phyloP scores from a whole-genome alignment of 140 eudicot genomes.

The Erigeron philadelphicus region DNA sequence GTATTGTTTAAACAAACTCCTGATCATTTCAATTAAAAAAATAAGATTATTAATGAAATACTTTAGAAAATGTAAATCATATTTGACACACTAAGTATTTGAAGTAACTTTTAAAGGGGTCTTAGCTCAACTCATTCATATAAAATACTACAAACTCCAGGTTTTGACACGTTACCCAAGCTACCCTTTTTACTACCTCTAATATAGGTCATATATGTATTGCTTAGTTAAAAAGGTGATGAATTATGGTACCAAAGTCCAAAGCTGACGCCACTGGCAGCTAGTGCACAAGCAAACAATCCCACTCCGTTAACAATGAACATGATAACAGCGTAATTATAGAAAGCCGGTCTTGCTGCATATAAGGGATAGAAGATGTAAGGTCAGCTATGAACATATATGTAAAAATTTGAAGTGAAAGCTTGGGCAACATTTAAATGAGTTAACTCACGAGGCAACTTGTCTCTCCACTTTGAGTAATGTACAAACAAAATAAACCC shows the following conservation, averaged over 20 bases:
- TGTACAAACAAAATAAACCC: conserved; percentile 68
- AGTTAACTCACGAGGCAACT: conserved; percentile 67
- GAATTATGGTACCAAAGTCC: conserved; percentile 55
- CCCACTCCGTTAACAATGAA: conserved; percentile 39
- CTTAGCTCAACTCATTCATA: not conserved
- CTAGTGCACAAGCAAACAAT: conserved; percentile 46
- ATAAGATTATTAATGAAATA: not conserved
- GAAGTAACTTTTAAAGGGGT: no score
- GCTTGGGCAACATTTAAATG: not conserved
- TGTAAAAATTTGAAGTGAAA: not conserved
- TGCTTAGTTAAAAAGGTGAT: not conserved
- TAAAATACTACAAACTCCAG: not conserved
- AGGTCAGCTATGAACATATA: not conserved
- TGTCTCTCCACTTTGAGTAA: conserved; percentile 79
- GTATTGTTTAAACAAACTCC: not conserved
- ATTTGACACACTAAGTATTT: no score
- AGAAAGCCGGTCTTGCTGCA: conserved; percentile 79
- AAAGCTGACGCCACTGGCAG: conserved; percentile 50
- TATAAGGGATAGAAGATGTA: conserved; percentile 14
- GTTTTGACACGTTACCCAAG: not conserved
- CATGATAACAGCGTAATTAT: conserved; percentile 63
- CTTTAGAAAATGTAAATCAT: no score
- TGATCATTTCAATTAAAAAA: not conserved
- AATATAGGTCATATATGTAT: not conserved
- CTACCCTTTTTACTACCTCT: conserved; percentile 3